Base-by-base conservation (phyloP, 1,139 yeast genomes). In the Hanseniaspora sp. region DNA sequence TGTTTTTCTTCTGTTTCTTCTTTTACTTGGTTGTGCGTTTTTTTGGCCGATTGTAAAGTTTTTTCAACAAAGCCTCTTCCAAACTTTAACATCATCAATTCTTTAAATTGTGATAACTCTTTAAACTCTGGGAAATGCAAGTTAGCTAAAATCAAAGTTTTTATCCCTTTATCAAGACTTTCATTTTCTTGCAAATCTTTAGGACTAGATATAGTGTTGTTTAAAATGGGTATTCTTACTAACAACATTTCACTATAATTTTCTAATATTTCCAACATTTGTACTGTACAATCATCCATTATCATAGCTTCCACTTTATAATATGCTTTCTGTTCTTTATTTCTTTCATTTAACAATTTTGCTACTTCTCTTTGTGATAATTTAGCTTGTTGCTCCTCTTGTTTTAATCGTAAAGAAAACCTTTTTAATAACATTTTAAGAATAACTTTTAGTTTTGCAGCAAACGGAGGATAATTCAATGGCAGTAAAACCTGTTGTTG, bases 301-400 rank as follows among this genome's bases (percentile, higher is more conserved):
- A 90, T 86, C 56, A 88, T 78, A 62, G 86, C 85, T 62, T 88
- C 96, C 3, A 87, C 95, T 53, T 95, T 71, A 57, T 88, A 87
- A 57, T 78, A 77, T 23, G 96, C 96, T 62, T 90, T 85, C 55
- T 83, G 82, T 59, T 86, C 92, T 64, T 86, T 86, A 13, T 44
- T 48, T 6, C 90, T 88, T 48, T 73, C 75, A 6, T 75, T 71
- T 54, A 88, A 70, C 29, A 87, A 70, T 53, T 83, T 88, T 0
- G 95, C 95, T 70, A 73, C 76, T 39, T 70, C 75, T 57, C 95
- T 73, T 57, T 96, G 73, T 59, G 81, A 86, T 62, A 85, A 94
- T 66, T 87, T 88, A 7, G 94, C 82, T 33, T 86, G 62, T 0
- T 96, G 95, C 1, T 80, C 72, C 61, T 85, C 86, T 70, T 86